These are phyloP conservation scores for Cercophora scortea DNA, from an alignment of 495 filamentous ascomycete genomes.

Conservation along the genomic window DNA sequence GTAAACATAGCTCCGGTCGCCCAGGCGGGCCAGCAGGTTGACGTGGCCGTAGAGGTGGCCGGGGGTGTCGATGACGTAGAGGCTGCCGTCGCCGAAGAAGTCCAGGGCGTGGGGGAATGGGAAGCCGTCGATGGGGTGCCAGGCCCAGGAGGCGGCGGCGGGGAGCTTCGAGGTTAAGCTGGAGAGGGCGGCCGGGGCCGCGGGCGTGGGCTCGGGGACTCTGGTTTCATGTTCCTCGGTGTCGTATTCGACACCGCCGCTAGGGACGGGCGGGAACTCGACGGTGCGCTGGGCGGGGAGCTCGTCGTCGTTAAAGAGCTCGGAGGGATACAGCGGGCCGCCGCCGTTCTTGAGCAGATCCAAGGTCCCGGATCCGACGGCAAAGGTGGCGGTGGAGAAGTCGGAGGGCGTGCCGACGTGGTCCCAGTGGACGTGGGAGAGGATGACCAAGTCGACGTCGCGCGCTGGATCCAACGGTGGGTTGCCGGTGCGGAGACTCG, in stretches of 20 bases:
- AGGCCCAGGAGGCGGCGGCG: conserved; percentile 33
- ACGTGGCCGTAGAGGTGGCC: conserved; percentile 42
- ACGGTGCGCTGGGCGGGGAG: conserved; percentile 16
- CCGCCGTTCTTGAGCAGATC: conserved; percentile 26
- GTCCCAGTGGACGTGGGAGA: conserved; percentile 47
- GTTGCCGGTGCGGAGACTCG: conserved; percentile 24
- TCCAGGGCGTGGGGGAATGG: conserved; percentile 33
- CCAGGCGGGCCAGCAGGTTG: conserved; percentile 33
- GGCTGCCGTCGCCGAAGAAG: conserved; percentile 30
- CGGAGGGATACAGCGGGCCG: conserved; percentile 18
- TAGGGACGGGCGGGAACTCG: conserved; percentile 15
- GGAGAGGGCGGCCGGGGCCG: not conserved
- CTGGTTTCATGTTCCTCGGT: not conserved
- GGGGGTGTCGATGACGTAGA: conserved; percentile 36
- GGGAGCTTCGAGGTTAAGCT: conserved; percentile 3
- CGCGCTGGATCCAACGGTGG: conserved; percentile 9
- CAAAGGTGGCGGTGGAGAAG: conserved; percentile 34
- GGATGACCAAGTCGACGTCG: conserved; percentile 37
- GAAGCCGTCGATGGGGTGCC: conserved; percentile 19
- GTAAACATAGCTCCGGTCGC: conserved; percentile 25
- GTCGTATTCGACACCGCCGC: not conserved
- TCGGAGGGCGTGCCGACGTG: conserved; percentile 41
- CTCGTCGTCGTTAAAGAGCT: conserved; percentile 23
- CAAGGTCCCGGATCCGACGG: conserved; percentile 39
- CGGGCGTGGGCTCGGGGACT: conserved; percentile 10